phyloP scores from a whole-genome alignment of 225 moss, liverwort and hornwort species.

The Ulota crispa region DNA sequence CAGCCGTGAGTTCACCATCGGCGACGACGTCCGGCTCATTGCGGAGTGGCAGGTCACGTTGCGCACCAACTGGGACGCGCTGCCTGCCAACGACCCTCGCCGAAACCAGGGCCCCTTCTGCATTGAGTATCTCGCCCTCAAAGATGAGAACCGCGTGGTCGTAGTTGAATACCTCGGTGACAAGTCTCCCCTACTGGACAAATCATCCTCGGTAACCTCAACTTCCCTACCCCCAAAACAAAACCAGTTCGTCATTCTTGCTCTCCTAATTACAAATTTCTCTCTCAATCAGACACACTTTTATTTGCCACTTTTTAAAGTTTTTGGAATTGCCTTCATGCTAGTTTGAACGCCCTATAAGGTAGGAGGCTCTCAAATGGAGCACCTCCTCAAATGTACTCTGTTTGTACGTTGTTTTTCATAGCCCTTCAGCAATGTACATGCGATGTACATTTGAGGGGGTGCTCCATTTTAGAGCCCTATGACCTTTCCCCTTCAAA shows the following conservation, averaged over 20 bases:
- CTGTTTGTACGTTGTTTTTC: too few relatives aligned
- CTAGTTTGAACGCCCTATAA: too few relatives aligned
- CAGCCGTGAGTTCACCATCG: conserved; percentile 44
- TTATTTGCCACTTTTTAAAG: too few relatives aligned
- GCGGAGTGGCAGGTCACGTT: conserved; percentile 52
- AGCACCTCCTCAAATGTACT: too few relatives aligned
- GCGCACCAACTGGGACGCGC: conserved; percentile 34
- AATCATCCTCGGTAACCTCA: conserved; percentile 25
- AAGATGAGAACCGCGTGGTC: conserved; percentile 12
- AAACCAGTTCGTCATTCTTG: background rate
- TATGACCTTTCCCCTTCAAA: too few relatives aligned
- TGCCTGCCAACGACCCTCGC: conserved; percentile 37
- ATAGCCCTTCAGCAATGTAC: too few relatives aligned
- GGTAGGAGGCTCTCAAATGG: too few relatives aligned
- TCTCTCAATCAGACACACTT: too few relatives aligned
- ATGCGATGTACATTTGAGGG: too few relatives aligned
- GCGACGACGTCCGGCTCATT: conserved; percentile 37
- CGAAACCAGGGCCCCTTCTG: conserved; percentile 49
- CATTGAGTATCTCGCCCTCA: conserved; percentile 43
- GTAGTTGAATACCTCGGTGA: conserved; percentile 40
- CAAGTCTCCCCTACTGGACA: conserved; percentile 23
- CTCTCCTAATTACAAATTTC: too few relatives aligned
- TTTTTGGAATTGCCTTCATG: too few relatives aligned
- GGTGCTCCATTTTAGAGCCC: too few relatives aligned
- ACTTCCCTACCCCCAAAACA: background rate